Conservation (phyloP, 352 stramenopile species). For the Pythium coloratum region DNA sequence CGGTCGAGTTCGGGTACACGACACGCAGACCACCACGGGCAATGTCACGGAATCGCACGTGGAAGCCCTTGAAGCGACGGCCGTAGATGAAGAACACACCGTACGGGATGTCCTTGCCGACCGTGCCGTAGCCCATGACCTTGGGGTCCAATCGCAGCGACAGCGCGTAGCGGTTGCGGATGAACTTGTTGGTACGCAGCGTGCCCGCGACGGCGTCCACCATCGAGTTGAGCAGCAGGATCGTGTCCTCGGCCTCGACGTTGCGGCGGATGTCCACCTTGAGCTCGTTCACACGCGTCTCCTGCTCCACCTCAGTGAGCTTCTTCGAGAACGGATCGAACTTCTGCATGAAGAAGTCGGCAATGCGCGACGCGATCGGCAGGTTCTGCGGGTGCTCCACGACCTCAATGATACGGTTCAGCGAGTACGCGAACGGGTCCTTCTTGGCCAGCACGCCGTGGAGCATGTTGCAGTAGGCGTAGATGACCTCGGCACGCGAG, state of each 20-base stretch:
- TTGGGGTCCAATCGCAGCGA: slow-evolving; percentile 74
- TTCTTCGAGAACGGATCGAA: slow-evolving; percentile 61
- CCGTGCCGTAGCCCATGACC: slow-evolving; percentile 80
- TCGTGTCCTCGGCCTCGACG: slow-evolving; percentile 70
- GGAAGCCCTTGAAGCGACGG: slow-evolving; percentile 92
- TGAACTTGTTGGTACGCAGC: slow-evolving; percentile 82
- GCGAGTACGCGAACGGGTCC: slow-evolving; percentile 93
- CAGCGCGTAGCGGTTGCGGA: slow-evolving; percentile 80
- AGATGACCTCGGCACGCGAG: slow-evolving; percentile 93
- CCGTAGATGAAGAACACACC: slow-evolving; percentile 97
- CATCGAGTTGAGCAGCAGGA: slow-evolving; percentile 76
- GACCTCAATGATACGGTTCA: slow-evolving; percentile 93
- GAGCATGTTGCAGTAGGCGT: slow-evolving; percentile 94
- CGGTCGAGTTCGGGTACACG: slow-evolving; percentile 66
- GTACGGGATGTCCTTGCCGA: slow-evolving; percentile 91
- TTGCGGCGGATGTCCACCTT: slow-evolving; percentile 79
- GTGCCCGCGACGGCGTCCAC: slow-evolving; percentile 73
- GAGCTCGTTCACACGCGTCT: slow-evolving; percentile 45
- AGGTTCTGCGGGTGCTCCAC: slow-evolving; percentile 91
- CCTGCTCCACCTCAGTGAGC: slow-evolving; percentile 47
- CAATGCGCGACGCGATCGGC: slow-evolving; percentile 88
- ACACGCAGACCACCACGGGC: slow-evolving; percentile 72
- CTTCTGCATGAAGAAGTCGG: slow-evolving; percentile 94
- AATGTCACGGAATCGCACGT: slow-evolving; percentile 84
- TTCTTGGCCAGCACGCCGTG: slow-evolving; percentile 94